Evolutionary conservation across 257 asterid genomes (phyloP), one percentile per base, ranked within the genome.

Genomic region (Fraxinus quadrangulata): DNA sequence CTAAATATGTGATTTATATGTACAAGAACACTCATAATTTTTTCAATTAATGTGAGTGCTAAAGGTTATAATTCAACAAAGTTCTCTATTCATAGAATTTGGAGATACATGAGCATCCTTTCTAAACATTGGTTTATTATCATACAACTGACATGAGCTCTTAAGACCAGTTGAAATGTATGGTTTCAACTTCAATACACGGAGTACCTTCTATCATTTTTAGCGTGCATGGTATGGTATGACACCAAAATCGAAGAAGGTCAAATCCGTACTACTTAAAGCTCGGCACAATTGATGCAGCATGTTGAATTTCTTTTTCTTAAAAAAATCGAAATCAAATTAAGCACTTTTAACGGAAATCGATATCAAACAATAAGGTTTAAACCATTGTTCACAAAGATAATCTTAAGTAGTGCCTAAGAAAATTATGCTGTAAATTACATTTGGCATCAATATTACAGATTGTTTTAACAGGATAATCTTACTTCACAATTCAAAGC

Each of bases 221-320:
- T 23, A 61, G 67, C 1, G 2, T 61, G 67, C 33, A 23, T n/a
- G 11, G 8, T 37, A 23, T n/a, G 11, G 8, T 37, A 37, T 37
- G 42, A 7, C 42, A 37, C 42, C 42, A 37, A 61, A 61, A 73
- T 34, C 24, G 19, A 42, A 66, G 45, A 33, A 30, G 19, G 34
- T 61, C 24, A 69, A 73, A 51, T 24, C 30, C 33, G 19, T 49
- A 67, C 61, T 59, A 12, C 67, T 30, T 47, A 56, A 40, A 77
- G 81, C 40, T 40, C 71, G 33, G 66, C 66, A 66, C 69, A 51
- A 37, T 70, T 45, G 39, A 30, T 31, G 72, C 51, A 59, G 8
- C 76, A 54, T 23, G 75, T 2, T 37, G 67, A 26, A 74, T 56
- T 73, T 74, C 21, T 21, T 56, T 47, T 61, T 34, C 5, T 37